phyloP scores from a whole-genome alignment of 345 rosid genomes.

The Anastatica hierochuntica region DNA sequence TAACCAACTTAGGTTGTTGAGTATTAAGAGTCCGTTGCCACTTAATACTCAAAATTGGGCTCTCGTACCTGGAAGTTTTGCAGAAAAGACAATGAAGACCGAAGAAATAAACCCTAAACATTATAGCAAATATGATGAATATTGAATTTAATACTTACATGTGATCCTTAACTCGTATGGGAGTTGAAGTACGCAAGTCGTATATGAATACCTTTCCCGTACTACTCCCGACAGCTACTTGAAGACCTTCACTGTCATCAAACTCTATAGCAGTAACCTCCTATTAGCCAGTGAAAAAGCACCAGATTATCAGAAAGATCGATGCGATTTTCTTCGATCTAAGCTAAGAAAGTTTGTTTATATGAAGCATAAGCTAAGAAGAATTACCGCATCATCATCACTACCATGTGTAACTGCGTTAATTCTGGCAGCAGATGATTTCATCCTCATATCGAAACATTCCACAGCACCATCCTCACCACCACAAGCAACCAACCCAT shows the following conservation, averaged over 20 bases:
- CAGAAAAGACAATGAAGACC: conserved; percentile 2
- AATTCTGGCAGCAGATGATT: conserved; percentile 75
- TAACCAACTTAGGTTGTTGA: conserved; percentile 61
- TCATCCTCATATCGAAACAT: conserved; percentile 83
- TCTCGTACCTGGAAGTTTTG: conserved; percentile 58
- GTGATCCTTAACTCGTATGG: conserved; percentile 77
- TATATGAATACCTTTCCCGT: conserved; percentile 87
- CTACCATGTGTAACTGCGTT: conserved; percentile 68
- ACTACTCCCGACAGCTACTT: conserved; percentile 86
- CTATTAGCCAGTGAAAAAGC: conserved; percentile 28
- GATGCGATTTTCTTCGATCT: background rate
- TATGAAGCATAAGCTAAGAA: conserved; percentile 2
- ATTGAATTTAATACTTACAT: conserved; percentile 44
- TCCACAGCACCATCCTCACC: conserved; percentile 97
- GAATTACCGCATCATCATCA: conserved; percentile 52
- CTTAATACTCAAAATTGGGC: conserved; percentile 80
- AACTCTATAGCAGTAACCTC: conserved; percentile 85
- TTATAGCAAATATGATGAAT: background rate
- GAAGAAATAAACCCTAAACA: background rate
- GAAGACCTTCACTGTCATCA: conserved; percentile 72
- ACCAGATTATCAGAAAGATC: background rate
- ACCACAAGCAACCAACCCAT: conserved; percentile 94
- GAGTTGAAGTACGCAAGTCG: conserved; percentile 81
- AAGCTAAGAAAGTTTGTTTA: background rate
- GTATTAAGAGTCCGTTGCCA: conserved; percentile 84